phyloP scores from a whole-genome alignment of 176 grass and related monocot genomes.

The maize (Zea mays) region DNA sequence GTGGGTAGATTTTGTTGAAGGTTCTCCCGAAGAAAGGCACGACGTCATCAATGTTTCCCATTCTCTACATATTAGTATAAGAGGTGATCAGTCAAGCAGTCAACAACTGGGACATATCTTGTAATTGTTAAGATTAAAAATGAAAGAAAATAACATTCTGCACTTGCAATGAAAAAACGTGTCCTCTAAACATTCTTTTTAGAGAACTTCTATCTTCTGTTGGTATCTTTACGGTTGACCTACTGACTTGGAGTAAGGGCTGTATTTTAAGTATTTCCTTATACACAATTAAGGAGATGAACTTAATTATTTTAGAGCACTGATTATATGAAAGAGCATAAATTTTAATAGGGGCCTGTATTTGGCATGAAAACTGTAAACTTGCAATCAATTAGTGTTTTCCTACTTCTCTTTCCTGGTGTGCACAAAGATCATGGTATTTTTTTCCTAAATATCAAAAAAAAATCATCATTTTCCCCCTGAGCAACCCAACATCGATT shows the following conservation, averaged over 20 bases:
- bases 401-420: neutral
- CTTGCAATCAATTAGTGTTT: neutral
- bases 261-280: neutral
- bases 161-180: neutral
- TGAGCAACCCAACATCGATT: neutral
- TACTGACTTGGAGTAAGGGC: neutral
- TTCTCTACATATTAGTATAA: slow-evolving; percentile 59
- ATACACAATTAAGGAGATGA: neutral
- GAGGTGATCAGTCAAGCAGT: slow-evolving; percentile 15
- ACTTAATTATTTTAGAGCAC: neutral
- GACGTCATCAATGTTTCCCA: slow-evolving; percentile 90
- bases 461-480: neutral
- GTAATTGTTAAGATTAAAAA: neutral
- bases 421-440: neutral
- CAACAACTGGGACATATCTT: slow-evolving; percentile 16
- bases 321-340: neutral
- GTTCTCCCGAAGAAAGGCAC: slow-evolving; percentile 94
- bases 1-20: slow-evolving; percentile 95
- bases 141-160: neutral
- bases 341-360: neutral
- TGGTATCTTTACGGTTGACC: neutral
- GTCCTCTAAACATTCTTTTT: neutral
- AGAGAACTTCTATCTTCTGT: neutral
- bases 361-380: neutral
- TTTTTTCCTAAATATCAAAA: neutral